Conservation (phyloP, 495 filamentous ascomycete genomes). For the Astrothelium macrocarpum region DNA sequence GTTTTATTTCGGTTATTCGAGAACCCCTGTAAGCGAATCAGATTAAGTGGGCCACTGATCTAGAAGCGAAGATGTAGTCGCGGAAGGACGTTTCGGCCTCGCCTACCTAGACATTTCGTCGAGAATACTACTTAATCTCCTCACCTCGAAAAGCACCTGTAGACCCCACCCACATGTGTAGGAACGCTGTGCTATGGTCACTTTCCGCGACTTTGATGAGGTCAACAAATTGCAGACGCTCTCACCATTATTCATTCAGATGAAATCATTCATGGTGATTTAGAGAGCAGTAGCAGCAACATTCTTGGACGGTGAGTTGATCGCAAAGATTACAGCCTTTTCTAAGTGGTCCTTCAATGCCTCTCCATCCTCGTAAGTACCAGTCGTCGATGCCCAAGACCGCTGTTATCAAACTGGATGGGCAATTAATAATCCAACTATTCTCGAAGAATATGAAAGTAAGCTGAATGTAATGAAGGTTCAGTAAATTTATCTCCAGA, state of each 20-base stretch:
- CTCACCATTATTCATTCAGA: no score
- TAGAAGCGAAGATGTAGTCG: background rate
- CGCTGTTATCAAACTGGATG: background rate
- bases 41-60: background rate
- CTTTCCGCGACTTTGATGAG: no score
- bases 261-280: no score
- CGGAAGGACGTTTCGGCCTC: background rate
- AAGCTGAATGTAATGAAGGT: background rate
- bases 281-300: no score
- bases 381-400: background rate
- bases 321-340: background rate
- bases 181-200: no score
- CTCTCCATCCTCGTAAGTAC: background rate
- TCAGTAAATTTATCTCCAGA: background rate
- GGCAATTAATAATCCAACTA: background rate
- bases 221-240: no score
- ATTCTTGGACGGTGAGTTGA: background rate
- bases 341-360: background rate
- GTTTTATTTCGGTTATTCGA: background rate
- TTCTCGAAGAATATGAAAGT: background rate
- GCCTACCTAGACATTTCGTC: background rate
- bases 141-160: background rate
- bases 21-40: background rate
- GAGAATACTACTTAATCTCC: background rate
- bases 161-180: background rate